Evolutionary conservation across 2,329 filamentous ascomycete species (phyloP).

Genomic region (Alternaria brassicicola): DNA sequence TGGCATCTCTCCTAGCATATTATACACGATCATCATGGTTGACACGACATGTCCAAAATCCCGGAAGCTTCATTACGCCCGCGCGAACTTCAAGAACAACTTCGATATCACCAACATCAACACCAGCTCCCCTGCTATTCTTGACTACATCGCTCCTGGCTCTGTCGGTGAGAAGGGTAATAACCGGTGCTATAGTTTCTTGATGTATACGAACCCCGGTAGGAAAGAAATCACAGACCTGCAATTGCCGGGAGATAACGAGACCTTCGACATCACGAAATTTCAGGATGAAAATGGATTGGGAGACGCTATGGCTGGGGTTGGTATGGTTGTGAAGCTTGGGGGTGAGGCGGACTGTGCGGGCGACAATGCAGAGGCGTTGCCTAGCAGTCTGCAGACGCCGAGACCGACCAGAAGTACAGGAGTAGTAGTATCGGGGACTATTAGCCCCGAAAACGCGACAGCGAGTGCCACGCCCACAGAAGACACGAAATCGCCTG

Average conservation of each 20-base stretch:
- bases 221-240: slow-evolving; percentile 27
- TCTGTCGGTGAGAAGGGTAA: slow-evolving; percentile 40
- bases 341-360: slow-evolving; percentile 32
- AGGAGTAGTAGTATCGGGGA: neutral
- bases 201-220: slow-evolving; percentile 41
- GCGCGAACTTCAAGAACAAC: slow-evolving; percentile 40
- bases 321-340: slow-evolving; percentile 44
- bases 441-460: neutral
- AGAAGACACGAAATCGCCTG: neutral
- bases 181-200: slow-evolving; percentile 40
- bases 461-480: neutral
- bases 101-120: slow-evolving; percentile 36
- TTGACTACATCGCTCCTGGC: slow-evolving; percentile 42
- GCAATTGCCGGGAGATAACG: slow-evolving; percentile 33
- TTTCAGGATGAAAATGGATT: slow-evolving; percentile 43
- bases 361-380: slow-evolving; percentile 8
- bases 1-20: slow-evolving; percentile 32
- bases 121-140: slow-evolving; percentile 19
- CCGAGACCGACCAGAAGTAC: slow-evolving; percentile 6
- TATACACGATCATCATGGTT: slow-evolving; percentile 42
- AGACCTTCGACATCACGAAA: slow-evolving; percentile 34
- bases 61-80: slow-evolving; percentile 40
- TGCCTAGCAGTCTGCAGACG: slow-evolving; percentile 12
- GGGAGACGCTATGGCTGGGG: slow-evolving; percentile 34
- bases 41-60: slow-evolving; percentile 41